phyloP scores from a whole-genome alignment of 2,329 filamentous ascomycete species.

The Didymella segeticola region DNA sequence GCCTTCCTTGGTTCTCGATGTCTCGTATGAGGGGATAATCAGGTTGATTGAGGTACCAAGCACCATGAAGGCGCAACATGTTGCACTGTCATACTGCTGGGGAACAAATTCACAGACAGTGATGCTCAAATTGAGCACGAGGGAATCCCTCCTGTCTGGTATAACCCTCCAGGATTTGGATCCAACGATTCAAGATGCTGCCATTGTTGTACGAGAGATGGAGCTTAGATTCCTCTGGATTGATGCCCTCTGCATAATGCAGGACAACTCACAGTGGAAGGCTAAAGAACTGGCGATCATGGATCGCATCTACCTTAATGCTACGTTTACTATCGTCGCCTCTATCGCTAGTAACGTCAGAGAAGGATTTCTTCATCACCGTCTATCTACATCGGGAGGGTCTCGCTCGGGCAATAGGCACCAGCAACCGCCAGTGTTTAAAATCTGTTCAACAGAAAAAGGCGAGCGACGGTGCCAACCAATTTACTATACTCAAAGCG shows the following conservation, averaged over 20 bases:
- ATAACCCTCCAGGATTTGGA: background rate
- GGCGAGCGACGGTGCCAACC: background rate
- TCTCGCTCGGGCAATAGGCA: too few species aligned
- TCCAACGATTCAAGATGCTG: background rate
- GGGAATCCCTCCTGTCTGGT: background rate
- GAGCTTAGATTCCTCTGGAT: background rate
- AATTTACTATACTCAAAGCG: background rate
- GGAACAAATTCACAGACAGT: background rate
- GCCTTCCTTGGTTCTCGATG: background rate
- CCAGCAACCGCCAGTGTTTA: background rate
- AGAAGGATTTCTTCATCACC: background rate
- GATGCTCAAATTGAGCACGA: background rate
- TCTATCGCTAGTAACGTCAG: background rate
- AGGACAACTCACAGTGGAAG: background rate
- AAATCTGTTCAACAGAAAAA: background rate
- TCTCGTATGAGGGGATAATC: background rate
- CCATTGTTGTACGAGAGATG: background rate
- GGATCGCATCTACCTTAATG: background rate
- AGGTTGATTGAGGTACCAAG: background rate
- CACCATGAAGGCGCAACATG: background rate
- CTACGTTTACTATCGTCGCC: background rate
- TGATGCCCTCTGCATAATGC: background rate
- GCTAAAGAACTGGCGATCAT: background rate
- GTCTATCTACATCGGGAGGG: too few species aligned
- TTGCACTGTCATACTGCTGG: background rate